Evolutionary conservation across 1,284 basidiomycete genomes (phyloP).

Genomic region (Mycosarcoma maydis): DNA sequence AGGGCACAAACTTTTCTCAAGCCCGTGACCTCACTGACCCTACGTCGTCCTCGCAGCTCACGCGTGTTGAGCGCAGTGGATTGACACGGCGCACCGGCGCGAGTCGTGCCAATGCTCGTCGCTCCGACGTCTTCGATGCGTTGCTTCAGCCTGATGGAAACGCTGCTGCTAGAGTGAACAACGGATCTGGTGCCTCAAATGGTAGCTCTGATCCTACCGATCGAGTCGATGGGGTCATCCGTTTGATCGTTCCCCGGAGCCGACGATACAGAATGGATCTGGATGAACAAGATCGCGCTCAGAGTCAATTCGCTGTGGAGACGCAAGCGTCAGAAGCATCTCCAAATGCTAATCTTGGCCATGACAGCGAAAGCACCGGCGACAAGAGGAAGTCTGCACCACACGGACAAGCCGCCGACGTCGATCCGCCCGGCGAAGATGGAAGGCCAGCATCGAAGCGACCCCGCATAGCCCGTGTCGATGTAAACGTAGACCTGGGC

Average conservation of each 20-base stretch:
- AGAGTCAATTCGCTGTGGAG: background rate
- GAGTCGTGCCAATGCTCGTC: conserved; percentile 19
- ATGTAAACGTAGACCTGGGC: background rate
- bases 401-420: background rate
- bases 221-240: background rate
- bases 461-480: conserved; percentile 5
- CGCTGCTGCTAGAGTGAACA: background rate
- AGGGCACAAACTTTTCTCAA: background rate
- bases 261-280: conserved; percentile 45
- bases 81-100: conserved; percentile 38
- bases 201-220: too few species aligned
- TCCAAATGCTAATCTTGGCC: background rate
- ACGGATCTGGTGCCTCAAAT: too few species aligned
- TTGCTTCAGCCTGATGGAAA: conserved; percentile 8
- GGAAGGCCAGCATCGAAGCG: conserved; percentile 9
- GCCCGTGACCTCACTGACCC: background rate
- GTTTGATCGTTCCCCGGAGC: conserved; percentile 18
- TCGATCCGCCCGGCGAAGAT: background rate
- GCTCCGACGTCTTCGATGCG: conserved; percentile 47
- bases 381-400: conserved; percentile 26
- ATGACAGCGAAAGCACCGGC: too few species aligned
- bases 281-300: conserved; percentile 42
- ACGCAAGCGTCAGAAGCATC: conserved; percentile 7
- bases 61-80: conserved; percentile 18
- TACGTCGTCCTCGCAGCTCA: conserved; percentile 12